Conservation (phyloP, 371 early-diverging fungal genomes). For the Mucor sp. region DNA sequence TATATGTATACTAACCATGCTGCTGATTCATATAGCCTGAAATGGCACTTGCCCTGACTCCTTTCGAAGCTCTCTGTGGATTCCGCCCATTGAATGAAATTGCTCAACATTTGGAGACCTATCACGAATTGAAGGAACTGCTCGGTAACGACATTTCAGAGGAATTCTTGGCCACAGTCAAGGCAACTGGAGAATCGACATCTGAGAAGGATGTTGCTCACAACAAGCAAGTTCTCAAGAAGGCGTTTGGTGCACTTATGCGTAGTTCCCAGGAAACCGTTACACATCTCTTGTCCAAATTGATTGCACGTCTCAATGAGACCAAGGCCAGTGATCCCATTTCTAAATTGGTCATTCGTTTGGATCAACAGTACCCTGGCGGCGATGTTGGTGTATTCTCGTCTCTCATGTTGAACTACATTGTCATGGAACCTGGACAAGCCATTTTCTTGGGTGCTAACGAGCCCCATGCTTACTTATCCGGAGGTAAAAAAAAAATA, state of each 20-base stretch:
- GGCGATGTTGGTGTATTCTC: conserved; percentile 92
- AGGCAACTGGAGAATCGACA: conserved; percentile 16
- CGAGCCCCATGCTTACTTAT: conserved; percentile 97
- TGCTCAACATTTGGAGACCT: conserved; percentile 54
- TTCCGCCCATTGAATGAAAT: conserved; percentile 91
- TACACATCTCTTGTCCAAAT: conserved; percentile 43
- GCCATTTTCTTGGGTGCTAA: conserved; percentile 96
- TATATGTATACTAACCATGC: background rate
- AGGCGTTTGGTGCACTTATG: conserved; percentile 77
- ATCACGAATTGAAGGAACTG: conserved; percentile 77
- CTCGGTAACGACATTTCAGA: conserved; percentile 54
- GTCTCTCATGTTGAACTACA: conserved; percentile 86
- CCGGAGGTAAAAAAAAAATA: conserved; percentile 67
- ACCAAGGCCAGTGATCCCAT: conserved; percentile 23
- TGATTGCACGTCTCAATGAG: conserved; percentile 54
- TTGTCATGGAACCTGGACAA: conserved; percentile 80
- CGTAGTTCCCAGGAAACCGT: conserved; percentile 53
- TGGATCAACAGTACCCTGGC: conserved; percentile 83
- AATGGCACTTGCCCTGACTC: conserved; percentile 96
- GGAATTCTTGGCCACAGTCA: conserved; percentile 36
- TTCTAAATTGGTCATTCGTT: conserved; percentile 72
- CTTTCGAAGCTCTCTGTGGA: conserved; percentile 95
- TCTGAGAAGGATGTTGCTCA: conserved; percentile 27
- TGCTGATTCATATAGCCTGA: conserved; percentile 73
- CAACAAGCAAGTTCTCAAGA: conserved; percentile 62